Base-by-base conservation (phyloP, 768 basidiomycete genomes). In the Lanmaoa pseudosensibilis region DNA sequence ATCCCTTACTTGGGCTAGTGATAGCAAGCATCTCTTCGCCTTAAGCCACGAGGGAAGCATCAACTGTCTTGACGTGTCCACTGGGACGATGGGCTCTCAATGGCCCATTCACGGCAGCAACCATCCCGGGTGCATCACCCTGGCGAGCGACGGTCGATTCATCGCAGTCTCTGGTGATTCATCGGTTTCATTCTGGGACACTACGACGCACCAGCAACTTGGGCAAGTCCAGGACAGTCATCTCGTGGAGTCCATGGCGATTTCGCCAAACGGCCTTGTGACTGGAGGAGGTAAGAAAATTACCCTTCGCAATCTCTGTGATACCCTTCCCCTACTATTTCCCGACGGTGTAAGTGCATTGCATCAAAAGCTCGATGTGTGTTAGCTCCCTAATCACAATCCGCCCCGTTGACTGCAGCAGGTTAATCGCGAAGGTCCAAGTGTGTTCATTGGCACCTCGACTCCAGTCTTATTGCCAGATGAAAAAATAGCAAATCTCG, bases 151-250 rank as follows among this genome's bases (percentile, higher is more conserved):
- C 13, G 55, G 45, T 7, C 25, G 4, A 25, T 62, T 25, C 13
- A 48, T 62, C 21, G 55, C 52, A 12, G 55, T 49, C 6, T 53
- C 55, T n/a, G 55, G 40, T 1, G 27, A 39, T 18, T 54, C 60
- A 2, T 57, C 55, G 1, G 40, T 62, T 11, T 57, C 55, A 2
- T 54, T 62, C 40, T 62, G 61, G 61, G 55, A 62, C 27, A 33
- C 27, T 1, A 50, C 19, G 2, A 62, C 55, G 12, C 60, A 32
- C 36, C 0, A 37, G n/a, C 52, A 53, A 50, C 30, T 61, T 0
- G 60, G 60, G 32, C 39, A 41, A 41, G 12, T 61, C 21, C 39
- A 56, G 8, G 50, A 61, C 9, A 7, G 4, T 56, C 25, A n/a
- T 30, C 15, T 41, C 2, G 21, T 41, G 7, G 19, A 41, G 11